Base-by-base conservation (phyloP, 1,284 basidiomycete species). In the Cutaneotrichosporon arboriforme region DNA sequence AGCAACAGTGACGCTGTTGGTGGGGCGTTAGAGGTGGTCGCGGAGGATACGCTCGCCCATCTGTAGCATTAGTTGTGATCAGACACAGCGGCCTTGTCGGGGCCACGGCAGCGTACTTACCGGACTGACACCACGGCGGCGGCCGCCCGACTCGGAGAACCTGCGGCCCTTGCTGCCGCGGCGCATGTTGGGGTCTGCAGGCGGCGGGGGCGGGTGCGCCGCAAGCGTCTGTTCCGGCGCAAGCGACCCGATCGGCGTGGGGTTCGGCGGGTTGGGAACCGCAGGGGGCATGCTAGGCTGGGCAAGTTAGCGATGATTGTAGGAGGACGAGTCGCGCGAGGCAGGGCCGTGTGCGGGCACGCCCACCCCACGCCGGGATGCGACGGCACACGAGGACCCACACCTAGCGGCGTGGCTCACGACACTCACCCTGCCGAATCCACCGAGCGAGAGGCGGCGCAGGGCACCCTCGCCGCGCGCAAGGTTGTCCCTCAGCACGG, bases 41-140 rank as follows among this genome's bases (percentile, higher is more conserved):
- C 71, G 64, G 8, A 73, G 58, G 41, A 73, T 55, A 9, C 71
- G 57, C 59, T 73, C 71, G 41, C 69, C 69, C 71, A 72, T 73
- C 69, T 72, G 46, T 17, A 8, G 10, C 45, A 51, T 54, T 49
- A 58, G 55, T 18, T 7, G 9, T 20, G 13, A 9, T 4, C 26
- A 17, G 26, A 17, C 38, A n/a, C n/a, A n/a, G n/a, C 26, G 26
- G 26, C 26, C 10, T 7, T 10, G 26, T 15, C 14, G 15, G 8
- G 5, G 36, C 36, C 36, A 38, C 8, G 12, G 26, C 31, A 31
- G 20, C 14, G 26, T 5, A 68, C 69, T 64, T 49, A 72, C 70
- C n/a, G 71, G 71, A 46, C 68, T 70, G 46, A 73, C 71, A 37
- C 68, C 67, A 33, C 69, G 52, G 57, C 66, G 66, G 60, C 61